Percentiles rank a stretch among this genome's conserved stretches.
phyloP scores from a whole-genome alignment of 2,329 filamentous ascomycete genomes.

The Arthroderma uncinatum region DNA sequence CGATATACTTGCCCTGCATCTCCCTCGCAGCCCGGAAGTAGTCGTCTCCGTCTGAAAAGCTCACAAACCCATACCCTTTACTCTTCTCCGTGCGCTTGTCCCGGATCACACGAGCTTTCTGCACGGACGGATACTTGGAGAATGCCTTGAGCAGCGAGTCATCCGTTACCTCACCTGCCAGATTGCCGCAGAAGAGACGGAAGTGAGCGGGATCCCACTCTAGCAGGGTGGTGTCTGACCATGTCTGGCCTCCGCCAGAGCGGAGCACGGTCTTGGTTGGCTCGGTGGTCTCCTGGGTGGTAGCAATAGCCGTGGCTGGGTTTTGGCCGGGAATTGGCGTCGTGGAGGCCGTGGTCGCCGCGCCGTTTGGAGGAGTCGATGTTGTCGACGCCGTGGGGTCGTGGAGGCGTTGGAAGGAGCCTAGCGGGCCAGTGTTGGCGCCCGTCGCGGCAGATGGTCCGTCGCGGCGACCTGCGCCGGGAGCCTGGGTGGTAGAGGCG shows the following conservation, averaged over 20 bases:
- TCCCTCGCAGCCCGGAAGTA: conserved; percentile 94
- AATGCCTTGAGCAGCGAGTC: conserved; percentile 93
- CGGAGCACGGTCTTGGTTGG: conserved; percentile 74
- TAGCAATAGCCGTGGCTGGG: conserved; percentile 33
- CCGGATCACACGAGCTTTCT: conserved; percentile 84
- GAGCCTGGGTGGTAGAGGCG: conserved; percentile 24
- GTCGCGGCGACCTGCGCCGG: conserved; percentile 32
- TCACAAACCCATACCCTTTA: conserved; percentile 93
- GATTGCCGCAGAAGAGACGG: conserved; percentile 89
- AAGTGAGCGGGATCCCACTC: conserved; percentile 96
- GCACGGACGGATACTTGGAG: conserved; percentile 70
- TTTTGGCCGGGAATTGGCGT: conserved; percentile 23
- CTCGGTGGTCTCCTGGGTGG: conserved; percentile 33
- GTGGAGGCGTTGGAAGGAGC: conserved; percentile 24
- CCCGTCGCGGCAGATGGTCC: conserved; percentile 33
- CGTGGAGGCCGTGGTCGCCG: conserved; percentile 29
- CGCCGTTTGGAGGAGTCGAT: conserved; percentile 23
- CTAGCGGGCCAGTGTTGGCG: conserved; percentile 37
- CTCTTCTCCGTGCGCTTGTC: conserved; percentile 96
- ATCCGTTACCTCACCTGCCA: conserved; percentile 94
- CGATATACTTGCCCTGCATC: conserved; percentile 99
- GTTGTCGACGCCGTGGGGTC: conserved; percentile 13
- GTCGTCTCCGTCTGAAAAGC: conserved; percentile 88
- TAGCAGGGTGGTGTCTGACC: conserved; percentile 76
- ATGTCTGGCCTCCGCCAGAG: conserved; percentile 79